These are phyloP conservation scores for Nannochloropsis salina DNA, from an alignment of 108 stramenopile species.

Conservation along the genomic window DNA sequence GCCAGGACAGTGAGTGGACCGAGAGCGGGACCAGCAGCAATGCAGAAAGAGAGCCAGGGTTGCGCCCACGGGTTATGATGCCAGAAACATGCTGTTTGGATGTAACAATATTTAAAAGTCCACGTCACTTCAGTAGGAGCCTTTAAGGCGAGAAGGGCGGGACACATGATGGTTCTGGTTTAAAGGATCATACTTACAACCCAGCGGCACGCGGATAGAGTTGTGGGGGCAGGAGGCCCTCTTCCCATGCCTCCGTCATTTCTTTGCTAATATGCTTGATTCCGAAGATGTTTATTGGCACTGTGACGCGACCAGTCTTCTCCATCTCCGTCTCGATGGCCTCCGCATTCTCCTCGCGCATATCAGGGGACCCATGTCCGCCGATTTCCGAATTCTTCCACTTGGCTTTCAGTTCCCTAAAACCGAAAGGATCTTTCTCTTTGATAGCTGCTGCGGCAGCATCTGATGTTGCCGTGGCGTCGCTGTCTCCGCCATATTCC, in stretches of 20 bases:
- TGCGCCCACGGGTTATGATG: too few species aligned
- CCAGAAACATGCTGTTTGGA: too few species aligned
- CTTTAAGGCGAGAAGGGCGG: too few species aligned
- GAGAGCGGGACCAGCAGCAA: neutral
- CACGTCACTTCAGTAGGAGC: too few species aligned
- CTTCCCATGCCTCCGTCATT: neutral
- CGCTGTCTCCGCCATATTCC: neutral
- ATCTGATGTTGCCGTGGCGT: neutral
- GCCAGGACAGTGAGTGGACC: neutral
- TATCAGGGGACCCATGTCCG: neutral
- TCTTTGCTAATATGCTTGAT: conserved; percentile 13
- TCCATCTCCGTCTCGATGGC: neutral
- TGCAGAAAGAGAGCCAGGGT: too few species aligned
- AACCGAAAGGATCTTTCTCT: neutral
- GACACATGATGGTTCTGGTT: too few species aligned
- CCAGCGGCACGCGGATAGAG: neutral
- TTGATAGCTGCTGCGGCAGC: neutral
- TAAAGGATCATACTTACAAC: neutral
- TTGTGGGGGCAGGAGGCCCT: neutral
- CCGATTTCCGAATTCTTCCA: neutral
- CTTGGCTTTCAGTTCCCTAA: neutral
- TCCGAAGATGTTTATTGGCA: neutral
- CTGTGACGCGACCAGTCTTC: neutral
- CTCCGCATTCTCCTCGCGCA: neutral
- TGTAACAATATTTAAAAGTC: too few species aligned